Percentiles rank a stretch among this genome's conserved stretches.
phyloP scores from a whole-genome alignment of 2,329 filamentous ascomycete genomes.

The Arthrobotrys sphaeroides region DNA sequence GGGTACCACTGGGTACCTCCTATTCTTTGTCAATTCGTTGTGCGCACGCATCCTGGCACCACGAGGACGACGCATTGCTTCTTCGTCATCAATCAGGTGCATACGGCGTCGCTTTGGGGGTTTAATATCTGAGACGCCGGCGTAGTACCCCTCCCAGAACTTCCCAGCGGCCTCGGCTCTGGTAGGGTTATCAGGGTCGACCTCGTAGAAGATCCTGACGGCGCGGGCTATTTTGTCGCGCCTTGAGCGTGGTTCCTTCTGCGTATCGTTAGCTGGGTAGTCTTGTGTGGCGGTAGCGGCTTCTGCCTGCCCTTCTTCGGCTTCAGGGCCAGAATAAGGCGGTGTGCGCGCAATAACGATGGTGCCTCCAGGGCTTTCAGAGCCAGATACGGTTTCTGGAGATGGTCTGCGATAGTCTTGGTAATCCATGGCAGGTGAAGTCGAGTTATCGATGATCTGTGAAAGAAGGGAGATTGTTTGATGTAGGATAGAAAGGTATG shows the following conservation, averaged over 20 bases:
- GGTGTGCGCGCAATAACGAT: neutral
- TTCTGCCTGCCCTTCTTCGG: neutral
- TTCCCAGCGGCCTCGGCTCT: no score
- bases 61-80: conserved; percentile 22
- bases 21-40: neutral
- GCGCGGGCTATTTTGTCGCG: no score
- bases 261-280: no score
- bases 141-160: neutral
- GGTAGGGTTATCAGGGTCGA: no score
- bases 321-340: no score
- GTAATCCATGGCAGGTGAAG: neutral
- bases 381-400: neutral
- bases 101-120: no score
- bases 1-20: neutral
- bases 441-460: neutral
- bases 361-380: neutral
- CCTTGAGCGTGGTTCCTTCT: neutral
- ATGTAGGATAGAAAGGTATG: no score
- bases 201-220: neutral
- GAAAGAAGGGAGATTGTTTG: no score
- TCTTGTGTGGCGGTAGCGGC: no score
- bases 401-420: neutral
- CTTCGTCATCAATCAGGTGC: neutral
- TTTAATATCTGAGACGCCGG: neutral
- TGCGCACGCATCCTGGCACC: neutral